Conservation (phyloP, 2,329 filamentous ascomycete species). For the Diaporthe humulicola region DNA sequence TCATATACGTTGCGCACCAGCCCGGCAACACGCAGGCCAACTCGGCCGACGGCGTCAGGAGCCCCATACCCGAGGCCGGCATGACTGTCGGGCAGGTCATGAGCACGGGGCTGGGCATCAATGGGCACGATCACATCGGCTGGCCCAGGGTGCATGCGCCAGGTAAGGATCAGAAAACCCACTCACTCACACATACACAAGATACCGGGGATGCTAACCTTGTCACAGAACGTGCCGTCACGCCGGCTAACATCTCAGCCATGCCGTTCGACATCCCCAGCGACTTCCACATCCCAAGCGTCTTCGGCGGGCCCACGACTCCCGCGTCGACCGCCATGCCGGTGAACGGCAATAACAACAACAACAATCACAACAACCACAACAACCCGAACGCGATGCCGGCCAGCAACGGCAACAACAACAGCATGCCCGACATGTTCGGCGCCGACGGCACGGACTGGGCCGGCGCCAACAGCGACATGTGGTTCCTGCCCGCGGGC, state of each 20-base stretch:
- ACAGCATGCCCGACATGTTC: constrained; percentile 55
- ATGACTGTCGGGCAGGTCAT: constrained; percentile 40
- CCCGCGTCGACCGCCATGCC: constrained; percentile 54
- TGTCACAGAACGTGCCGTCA: constrained; percentile 54
- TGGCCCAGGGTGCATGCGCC: constrained; percentile 36
- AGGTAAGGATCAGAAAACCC: constrained; percentile 4
- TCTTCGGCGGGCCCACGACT: constrained; percentile 59
- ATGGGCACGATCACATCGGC: constrained; percentile 40
- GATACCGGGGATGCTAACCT: neutral
- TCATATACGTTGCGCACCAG: constrained; percentile 73
- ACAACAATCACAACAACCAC: constrained; percentile 43
- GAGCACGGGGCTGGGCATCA: constrained; percentile 33
- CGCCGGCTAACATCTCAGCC: constrained; percentile 69
- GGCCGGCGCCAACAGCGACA: constrained; percentile 64
- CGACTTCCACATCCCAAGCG: constrained; percentile 66
- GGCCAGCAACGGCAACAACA: constrained; percentile 40
- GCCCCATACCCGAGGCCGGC: constrained; percentile 49
- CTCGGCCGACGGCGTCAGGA: constrained; percentile 55
- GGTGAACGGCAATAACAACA: constrained; percentile 47
- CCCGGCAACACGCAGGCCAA: constrained; percentile 46
- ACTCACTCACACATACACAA: neutral
- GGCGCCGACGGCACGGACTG: constrained; percentile 60
- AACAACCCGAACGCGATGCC: constrained; percentile 34
- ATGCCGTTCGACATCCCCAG: constrained; percentile 73
- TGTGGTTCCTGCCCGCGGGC: constrained; percentile 77